phyloP scores from a whole-genome alignment of 305 asterid species.

The Solanum hybrid region DNA sequence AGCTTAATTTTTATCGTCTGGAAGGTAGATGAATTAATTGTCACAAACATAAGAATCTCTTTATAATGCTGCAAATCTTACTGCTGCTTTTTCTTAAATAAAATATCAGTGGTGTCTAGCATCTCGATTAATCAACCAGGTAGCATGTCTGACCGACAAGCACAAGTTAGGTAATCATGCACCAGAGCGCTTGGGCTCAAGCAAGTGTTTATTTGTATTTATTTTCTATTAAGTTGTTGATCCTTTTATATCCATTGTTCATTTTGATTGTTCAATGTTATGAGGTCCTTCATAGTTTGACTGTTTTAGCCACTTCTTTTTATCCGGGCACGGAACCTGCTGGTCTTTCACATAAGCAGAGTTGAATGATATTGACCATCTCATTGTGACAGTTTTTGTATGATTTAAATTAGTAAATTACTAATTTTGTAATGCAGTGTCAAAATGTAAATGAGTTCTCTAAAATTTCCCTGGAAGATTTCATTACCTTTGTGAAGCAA shows the following conservation, averaged over 20 bases:
- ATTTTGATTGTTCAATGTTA: neutral
- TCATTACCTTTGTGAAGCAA: slow-evolving; percentile 31
- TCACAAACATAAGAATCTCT: neutral
- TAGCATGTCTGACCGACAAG: neutral
- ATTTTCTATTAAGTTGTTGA: neutral
- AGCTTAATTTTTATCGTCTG: neutral
- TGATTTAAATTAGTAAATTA: neutral
- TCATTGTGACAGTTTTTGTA: neutral
- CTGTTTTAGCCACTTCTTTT: neutral
- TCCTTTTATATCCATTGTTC: neutral
- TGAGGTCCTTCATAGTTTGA: neutral
- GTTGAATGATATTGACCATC: neutral
- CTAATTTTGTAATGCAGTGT: slow-evolving; percentile 32
- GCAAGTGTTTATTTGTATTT: neutral
- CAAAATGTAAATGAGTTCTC: slow-evolving; percentile 31
- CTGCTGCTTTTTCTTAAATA: neutral
- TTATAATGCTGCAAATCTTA: neutral
- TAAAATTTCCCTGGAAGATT: slow-evolving; percentile 46
- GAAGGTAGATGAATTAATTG: neutral
- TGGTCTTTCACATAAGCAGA: neutral
- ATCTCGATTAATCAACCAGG: neutral
- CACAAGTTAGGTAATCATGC: neutral
- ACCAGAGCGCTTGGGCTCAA: neutral
- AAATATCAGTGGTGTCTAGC: neutral
- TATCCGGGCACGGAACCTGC: neutral